phyloP scores from a whole-genome alignment of 148 eudicot genomes.

The Oxyria digyna region DNA sequence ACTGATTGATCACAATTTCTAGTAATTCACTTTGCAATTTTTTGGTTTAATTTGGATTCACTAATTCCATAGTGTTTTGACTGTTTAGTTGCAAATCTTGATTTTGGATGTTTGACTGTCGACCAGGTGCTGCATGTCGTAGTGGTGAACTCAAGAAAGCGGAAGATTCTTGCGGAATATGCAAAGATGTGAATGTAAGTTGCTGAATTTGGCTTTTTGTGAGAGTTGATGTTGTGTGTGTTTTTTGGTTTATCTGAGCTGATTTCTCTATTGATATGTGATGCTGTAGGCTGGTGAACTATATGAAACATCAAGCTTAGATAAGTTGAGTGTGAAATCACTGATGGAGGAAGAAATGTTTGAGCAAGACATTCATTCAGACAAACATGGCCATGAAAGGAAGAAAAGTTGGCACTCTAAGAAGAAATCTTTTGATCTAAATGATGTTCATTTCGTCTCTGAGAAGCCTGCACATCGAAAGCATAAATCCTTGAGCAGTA shows the following conservation, averaged over 20 bases:
- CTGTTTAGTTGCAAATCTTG: not conserved
- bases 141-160: not conserved
- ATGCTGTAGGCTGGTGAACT: constrained; percentile 19
- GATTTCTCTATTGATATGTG: not conserved
- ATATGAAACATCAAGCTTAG: not conserved
- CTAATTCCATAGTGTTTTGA: not conserved
- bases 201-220: not conserved
- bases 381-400: constrained; percentile 17
- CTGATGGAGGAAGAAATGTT: constrained; percentile 90
- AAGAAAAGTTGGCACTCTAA: constrained; percentile 25
- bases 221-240: not conserved
- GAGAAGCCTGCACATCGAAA: constrained; percentile 24
- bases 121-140: not conserved
- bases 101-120: not conserved
- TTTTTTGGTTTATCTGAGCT: not conserved
- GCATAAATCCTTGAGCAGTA: constrained; percentile 28
- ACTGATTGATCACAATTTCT: not conserved
- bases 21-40: not conserved
- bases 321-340: constrained; percentile 64
- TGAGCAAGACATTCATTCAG: constrained; percentile 16
- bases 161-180: not conserved
- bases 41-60: too few species aligned
- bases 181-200: not conserved
- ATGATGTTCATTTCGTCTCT: constrained; percentile 21
- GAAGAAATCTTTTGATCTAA: constrained; percentile 39